These are phyloP conservation scores for Mycena latifolia DNA, from an alignment of 768 basidiomycete genomes.

Conservation along the genomic window DNA sequence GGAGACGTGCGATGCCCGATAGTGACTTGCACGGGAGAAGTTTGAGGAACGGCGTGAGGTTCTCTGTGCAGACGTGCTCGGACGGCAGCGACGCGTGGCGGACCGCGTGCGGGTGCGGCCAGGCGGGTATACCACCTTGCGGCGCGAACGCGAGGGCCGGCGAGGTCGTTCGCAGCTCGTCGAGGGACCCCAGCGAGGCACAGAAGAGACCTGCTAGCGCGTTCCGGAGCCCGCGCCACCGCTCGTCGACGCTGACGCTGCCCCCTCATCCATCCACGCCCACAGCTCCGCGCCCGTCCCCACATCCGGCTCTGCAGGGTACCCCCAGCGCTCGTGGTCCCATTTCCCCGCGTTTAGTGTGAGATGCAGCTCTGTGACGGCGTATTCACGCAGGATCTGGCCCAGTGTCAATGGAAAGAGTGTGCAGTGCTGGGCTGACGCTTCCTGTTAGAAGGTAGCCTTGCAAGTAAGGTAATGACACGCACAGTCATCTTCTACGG, in stretches of 20 bases:
- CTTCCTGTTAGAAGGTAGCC: neutral
- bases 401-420: constrained; percentile 90
- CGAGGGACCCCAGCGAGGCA: constrained; percentile 85
- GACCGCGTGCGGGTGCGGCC: constrained; percentile 64
- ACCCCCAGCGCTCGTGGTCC: constrained; percentile 88
- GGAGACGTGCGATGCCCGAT: constrained; percentile 84
- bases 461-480: neutral
- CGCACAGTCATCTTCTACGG: constrained; percentile 63
- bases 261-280: constrained; percentile 89
- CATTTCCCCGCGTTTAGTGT: constrained; percentile 93
- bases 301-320: constrained; percentile 80
- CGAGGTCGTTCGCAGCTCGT: constrained; percentile 80
- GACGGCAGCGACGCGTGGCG: constrained; percentile 85
- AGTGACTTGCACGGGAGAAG: constrained; percentile 92
- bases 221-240: constrained; percentile 90
- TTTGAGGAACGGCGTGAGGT: constrained; percentile 95
- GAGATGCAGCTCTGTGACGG: constrained; percentile 89
- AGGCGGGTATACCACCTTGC: constrained; percentile 66
- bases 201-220: constrained; percentile 95
- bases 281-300: constrained; percentile 91
- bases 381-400: constrained; percentile 87
- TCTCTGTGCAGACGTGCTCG: constrained; percentile 96
- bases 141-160: constrained; percentile 72
- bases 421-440: constrained; percentile 84
- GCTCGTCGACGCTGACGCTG: constrained; percentile 77